These are phyloP conservation scores for Podila epigama DNA, from an alignment of 192 early-diverging fungal species.

Conservation along the genomic window DNA sequence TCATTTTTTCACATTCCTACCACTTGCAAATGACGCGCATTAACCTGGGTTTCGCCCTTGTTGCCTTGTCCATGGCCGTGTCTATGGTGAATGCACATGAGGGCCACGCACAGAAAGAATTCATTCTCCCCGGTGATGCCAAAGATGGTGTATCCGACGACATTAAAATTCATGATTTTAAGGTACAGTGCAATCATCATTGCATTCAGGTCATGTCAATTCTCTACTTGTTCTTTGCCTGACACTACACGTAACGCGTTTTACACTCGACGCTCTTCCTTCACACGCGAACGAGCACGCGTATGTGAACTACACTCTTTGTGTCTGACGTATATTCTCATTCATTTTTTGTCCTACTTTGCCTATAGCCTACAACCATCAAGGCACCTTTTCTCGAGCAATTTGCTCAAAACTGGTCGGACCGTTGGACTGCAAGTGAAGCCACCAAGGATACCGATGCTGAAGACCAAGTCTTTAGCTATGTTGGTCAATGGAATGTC, in stretches of 20 bases:
- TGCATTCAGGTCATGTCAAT: neutral
- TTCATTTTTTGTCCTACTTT: neutral
- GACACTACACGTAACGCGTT: too few species aligned
- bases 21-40: slow-evolving; percentile 32
- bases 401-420: slow-evolving; percentile 63
- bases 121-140: slow-evolving; percentile 39
- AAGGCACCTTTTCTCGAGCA: slow-evolving; percentile 78
- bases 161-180: slow-evolving; percentile 19
- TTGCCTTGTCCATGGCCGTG: slow-evolving; percentile 45
- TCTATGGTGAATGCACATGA: slow-evolving; percentile 44
- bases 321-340: neutral
- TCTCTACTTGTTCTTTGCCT: too few species aligned
- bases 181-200: slow-evolving; percentile 9
- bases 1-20: too few species aligned
- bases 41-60: slow-evolving; percentile 30
- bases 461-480: slow-evolving; percentile 73
- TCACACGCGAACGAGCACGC: too few species aligned
- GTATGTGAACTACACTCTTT: too few species aligned
- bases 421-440: slow-evolving; percentile 72
- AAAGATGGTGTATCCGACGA: neutral
- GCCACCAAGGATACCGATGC: slow-evolving; percentile 79
- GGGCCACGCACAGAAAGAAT: slow-evolving; percentile 36
- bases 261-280: too few species aligned
- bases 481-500: slow-evolving; percentile 80
- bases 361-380: slow-evolving; percentile 64